A percentile compares a stretch with the other conserved stretches of the same genome.
Conservation (phyloP, 2,329 filamentous ascomycete species). For the Hymenoscyphus infarciens region DNA sequence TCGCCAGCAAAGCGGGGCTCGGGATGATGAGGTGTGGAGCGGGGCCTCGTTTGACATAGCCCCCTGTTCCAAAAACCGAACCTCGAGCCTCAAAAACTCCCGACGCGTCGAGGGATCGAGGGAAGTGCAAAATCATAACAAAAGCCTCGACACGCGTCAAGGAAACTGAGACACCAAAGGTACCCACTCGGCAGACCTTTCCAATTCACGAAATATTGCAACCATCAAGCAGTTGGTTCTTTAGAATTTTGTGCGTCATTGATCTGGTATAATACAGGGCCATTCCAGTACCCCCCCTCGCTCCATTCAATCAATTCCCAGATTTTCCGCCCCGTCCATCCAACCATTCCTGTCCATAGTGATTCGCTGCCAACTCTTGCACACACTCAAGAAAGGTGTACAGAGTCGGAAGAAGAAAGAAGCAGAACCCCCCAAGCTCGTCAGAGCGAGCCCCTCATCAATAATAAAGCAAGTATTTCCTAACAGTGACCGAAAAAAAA, state of each 20-base stretch:
- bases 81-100: neutral
- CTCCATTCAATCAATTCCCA: neutral
- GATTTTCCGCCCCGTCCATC: neutral
- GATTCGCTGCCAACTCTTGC: slow-evolving; percentile 4
- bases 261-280: slow-evolving; percentile 18
- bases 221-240: neutral
- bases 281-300: slow-evolving; percentile 5
- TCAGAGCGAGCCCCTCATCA: slow-evolving; percentile 11
- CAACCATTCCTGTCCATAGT: slow-evolving; percentile 5
- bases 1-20: no score
- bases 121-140: neutral
- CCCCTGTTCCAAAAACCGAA: no score
- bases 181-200: neutral
- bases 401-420: slow-evolving; percentile 6
- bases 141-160: neutral
- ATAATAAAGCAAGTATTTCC: slow-evolving; percentile 19
- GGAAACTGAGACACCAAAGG: neutral
- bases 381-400: slow-evolving; percentile 3
- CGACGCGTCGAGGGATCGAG: neutral
- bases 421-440: slow-evolving; percentile 1
- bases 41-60: no score
- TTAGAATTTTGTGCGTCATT: slow-evolving; percentile 11
- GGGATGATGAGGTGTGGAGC: no score
- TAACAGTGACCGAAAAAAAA: slow-evolving; percentile 14
- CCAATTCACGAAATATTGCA: neutral